Evolutionary conservation across 352 stramenopile genomes (phyloP).

Genomic region (Blastocystis sp.): DNA sequence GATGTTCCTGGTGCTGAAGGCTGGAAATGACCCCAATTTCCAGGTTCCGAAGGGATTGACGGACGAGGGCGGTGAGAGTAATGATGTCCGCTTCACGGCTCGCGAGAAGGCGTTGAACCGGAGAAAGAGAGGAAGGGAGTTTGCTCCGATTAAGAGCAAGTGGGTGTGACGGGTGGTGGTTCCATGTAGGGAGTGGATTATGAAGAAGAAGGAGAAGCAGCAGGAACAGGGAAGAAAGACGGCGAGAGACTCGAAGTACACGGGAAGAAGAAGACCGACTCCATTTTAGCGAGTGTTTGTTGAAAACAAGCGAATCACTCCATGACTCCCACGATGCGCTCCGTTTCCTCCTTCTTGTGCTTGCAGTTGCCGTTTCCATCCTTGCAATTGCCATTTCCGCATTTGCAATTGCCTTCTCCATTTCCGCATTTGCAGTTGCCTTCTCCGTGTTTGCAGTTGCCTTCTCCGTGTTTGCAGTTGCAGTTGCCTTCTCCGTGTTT

Average conservation of each 20-base stretch:
- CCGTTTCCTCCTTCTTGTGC: background rate
- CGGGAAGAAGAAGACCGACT: conserved; percentile 82
- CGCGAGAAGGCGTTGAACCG: conserved; percentile 68
- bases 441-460: no score
- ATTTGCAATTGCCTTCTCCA: no score
- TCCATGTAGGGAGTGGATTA: conserved; percentile 72
- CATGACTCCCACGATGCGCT: background rate
- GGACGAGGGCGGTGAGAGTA: conserved; percentile 71
- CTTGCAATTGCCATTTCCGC: no score
- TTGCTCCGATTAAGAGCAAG: conserved; percentile 69
- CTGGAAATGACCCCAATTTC: conserved; percentile 78
- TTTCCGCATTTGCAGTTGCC: no score
- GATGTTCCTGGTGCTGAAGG: conserved; percentile 96
- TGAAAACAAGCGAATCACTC: background rate
- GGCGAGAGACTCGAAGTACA: conserved; percentile 96
- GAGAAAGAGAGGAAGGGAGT: conserved; percentile 64
- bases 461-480: no score
- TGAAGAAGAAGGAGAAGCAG: conserved; percentile 74
- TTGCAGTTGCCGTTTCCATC: background rate
- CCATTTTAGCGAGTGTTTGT: conserved; percentile 67
- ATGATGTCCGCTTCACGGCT: conserved; percentile 43
- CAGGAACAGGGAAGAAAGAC: conserved; percentile 93
- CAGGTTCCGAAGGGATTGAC: conserved; percentile 81
- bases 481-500: no score
- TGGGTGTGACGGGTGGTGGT: background rate